Percentiles rank a stretch among this genome's conserved stretches.
Evolutionary conservation across 2,329 filamentous ascomycete species (phyloP).

Genomic region (Coleophoma crateriformis): DNA sequence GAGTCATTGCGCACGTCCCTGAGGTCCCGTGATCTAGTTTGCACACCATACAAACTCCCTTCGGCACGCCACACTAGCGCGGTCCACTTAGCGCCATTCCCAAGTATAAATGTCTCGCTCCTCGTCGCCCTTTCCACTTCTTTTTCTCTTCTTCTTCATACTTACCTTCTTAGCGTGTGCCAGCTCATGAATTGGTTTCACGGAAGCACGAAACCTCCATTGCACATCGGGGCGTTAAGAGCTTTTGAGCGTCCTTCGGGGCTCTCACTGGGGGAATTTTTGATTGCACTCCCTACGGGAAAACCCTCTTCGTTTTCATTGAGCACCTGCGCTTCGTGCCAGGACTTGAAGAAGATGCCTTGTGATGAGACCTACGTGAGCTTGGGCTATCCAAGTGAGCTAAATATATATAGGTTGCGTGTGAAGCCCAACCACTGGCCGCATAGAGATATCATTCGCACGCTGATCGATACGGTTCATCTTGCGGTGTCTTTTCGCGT

Average conservation of each 20-base stretch:
- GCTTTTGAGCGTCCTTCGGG: slow-evolving; percentile 28
- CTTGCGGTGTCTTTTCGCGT: too few relatives aligned
- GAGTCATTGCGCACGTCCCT: too few relatives aligned
- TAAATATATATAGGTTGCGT: too few relatives aligned
- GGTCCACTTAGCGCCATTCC: too few relatives aligned
- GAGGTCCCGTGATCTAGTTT: too few relatives aligned
- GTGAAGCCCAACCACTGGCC: too few relatives aligned
- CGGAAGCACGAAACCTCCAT: slow-evolving; percentile 42
- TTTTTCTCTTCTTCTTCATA: slow-evolving; percentile 22
- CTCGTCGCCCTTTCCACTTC: slow-evolving; percentile 2
- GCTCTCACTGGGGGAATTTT: slow-evolving; percentile 29
- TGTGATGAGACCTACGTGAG: too few relatives aligned
- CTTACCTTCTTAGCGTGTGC: slow-evolving; percentile 29
- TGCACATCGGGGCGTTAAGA: slow-evolving; percentile 49
- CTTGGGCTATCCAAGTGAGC: too few relatives aligned
- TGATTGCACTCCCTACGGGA: slow-evolving; percentile 19
- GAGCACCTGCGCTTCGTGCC: slow-evolving; percentile 22
- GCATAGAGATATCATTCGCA: too few relatives aligned
- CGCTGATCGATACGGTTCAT: too few relatives aligned
- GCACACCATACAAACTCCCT: too few relatives aligned
- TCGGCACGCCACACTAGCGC: too few relatives aligned
- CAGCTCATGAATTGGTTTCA: slow-evolving; percentile 23
- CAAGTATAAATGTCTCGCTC: slow-evolving; percentile 4
- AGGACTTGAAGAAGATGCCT: slow-evolving; percentile 28
- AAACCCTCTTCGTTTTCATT: slow-evolving; percentile 29